These are phyloP conservation scores for Trypanosoma rangeli DNA, from an alignment of 208 protist species.

Conservation along the genomic window DNA sequence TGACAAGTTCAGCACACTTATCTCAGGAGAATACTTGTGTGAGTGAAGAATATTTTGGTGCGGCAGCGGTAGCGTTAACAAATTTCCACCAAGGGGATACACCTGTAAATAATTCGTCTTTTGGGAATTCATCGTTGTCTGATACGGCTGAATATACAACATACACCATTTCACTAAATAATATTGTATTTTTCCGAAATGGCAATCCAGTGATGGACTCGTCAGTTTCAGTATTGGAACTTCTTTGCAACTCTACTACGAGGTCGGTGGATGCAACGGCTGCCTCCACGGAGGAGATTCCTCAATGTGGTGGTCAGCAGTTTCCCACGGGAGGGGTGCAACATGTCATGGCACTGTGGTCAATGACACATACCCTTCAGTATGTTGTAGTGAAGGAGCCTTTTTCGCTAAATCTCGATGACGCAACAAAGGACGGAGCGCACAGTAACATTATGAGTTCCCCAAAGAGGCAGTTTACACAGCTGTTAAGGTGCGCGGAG, in stretches of 20 bases:
- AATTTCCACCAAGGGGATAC: not conserved
- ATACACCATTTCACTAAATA: constrained; percentile 14
- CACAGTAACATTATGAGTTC: not conserved
- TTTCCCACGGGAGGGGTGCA: constrained; percentile 1
- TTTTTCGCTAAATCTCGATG: constrained; percentile 14
- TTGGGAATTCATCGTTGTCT: not conserved
- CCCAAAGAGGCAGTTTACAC: constrained; percentile 20
- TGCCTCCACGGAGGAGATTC: not conserved
- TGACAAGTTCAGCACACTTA: not conserved
- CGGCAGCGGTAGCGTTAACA: constrained; percentile 3
- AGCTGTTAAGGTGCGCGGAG: not conserved
- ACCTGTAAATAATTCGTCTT: not conserved
- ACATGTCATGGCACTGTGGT: constrained; percentile 43
- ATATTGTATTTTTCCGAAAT: constrained; percentile 30
- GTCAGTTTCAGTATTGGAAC: constrained; percentile 22
- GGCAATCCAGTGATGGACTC: constrained; percentile 24
- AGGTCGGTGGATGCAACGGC: not conserved
- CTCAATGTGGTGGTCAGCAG: not conserved
- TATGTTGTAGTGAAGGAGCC: constrained; percentile 51
- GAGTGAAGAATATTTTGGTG: constrained; percentile 4
- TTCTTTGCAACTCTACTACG: constrained; percentile 7
- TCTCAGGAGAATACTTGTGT: constrained; percentile 1
- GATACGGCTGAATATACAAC: not conserved
- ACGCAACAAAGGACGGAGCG: not conserved
- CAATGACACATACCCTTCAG: constrained; percentile 40